phyloP scores from a whole-genome alignment of 2,329 filamentous ascomycete species.

The Scleromitrula shiraiana region DNA sequence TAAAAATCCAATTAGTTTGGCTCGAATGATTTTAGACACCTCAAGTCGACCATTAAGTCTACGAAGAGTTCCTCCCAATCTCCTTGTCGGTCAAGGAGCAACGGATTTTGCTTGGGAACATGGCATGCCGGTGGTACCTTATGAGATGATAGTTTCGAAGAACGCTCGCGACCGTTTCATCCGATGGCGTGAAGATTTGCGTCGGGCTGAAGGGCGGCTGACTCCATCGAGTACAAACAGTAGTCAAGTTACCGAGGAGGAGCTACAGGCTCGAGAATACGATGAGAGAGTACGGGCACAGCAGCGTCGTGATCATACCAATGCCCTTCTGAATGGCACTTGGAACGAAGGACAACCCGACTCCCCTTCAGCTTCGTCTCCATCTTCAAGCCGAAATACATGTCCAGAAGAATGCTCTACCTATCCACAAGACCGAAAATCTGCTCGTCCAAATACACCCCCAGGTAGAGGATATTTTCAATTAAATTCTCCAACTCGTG shows the following conservation, averaged over 20 bases:
- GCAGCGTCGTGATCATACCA: slow-evolving; percentile 40
- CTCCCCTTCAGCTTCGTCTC: slow-evolving; percentile 37
- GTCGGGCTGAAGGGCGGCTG: slow-evolving; percentile 44
- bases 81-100: slow-evolving; percentile 80
- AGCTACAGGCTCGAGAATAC: slow-evolving; percentile 20
- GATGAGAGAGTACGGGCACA: slow-evolving; percentile 26
- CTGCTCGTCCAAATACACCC: slow-evolving; percentile 9
- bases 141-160: slow-evolving; percentile 72
- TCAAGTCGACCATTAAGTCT: slow-evolving; percentile 73
- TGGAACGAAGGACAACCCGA: slow-evolving; percentile 59
- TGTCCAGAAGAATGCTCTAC: slow-evolving; percentile 10
- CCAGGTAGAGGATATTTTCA: slow-evolving; percentile 3
- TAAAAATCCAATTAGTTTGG: slow-evolving; percentile 85
- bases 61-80: slow-evolving; percentile 83
- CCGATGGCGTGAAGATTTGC: slow-evolving; percentile 70
- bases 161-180: slow-evolving; percentile 71
- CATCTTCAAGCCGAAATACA: slow-evolving; percentile 17
- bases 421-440: slow-evolving; percentile 7
- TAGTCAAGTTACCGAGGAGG: slow-evolving; percentile 19
- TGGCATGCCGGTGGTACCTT: slow-evolving; percentile 63
- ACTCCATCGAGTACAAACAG: slow-evolving; percentile 23
- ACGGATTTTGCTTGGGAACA: slow-evolving; percentile 77
- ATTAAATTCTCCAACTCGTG: slow-evolving; percentile 11
- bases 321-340: slow-evolving; percentile 46
- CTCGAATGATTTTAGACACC: slow-evolving; percentile 72